A percentile compares a stretch with the other conserved stretches of the same genome.
phyloP scores from a whole-genome alignment of 345 rosid genomes.

The Ailanthus altissimus region DNA sequence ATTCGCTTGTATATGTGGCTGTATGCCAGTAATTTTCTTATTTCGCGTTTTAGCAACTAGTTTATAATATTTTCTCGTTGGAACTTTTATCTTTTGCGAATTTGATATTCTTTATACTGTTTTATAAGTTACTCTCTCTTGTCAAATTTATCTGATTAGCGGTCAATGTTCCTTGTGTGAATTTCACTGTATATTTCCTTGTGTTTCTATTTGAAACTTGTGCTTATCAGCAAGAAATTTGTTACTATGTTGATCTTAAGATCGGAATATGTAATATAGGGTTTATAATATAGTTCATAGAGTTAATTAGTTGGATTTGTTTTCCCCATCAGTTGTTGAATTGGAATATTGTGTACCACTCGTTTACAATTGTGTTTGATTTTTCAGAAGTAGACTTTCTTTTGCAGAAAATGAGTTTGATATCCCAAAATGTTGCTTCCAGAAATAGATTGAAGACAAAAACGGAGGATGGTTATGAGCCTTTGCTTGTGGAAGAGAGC shows the following conservation, averaged over 20 bases:
- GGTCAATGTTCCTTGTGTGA: too few species aligned
- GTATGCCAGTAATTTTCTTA: too few species aligned
- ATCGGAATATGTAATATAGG: background rate
- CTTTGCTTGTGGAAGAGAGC: constrained; percentile 28
- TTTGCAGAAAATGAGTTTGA: constrained; percentile 49
- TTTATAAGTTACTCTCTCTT: too few species aligned
- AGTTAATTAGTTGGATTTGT: background rate
- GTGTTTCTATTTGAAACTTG: too few species aligned
- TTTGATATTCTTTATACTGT: too few species aligned
- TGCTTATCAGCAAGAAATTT: too few species aligned
- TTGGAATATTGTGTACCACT: background rate
- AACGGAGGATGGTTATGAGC: constrained; percentile 33
- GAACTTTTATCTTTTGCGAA: too few species aligned
- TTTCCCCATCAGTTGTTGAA: background rate
- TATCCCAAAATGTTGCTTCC: constrained; percentile 59
- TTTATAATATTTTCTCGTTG: too few species aligned
- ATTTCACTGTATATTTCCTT: too few species aligned
- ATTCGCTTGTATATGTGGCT: too few species aligned
- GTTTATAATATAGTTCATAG: background rate
- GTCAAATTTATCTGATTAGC: too few species aligned
- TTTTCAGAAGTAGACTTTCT: constrained; percentile 19
- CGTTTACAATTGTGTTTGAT: background rate
- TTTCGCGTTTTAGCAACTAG: too few species aligned
- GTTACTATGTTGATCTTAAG: background rate
- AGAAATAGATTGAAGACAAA: constrained; percentile 39